These are phyloP conservation scores for Claviceps capensis DNA, from an alignment of 2,329 filamentous ascomycete species.

Conservation along the genomic window DNA sequence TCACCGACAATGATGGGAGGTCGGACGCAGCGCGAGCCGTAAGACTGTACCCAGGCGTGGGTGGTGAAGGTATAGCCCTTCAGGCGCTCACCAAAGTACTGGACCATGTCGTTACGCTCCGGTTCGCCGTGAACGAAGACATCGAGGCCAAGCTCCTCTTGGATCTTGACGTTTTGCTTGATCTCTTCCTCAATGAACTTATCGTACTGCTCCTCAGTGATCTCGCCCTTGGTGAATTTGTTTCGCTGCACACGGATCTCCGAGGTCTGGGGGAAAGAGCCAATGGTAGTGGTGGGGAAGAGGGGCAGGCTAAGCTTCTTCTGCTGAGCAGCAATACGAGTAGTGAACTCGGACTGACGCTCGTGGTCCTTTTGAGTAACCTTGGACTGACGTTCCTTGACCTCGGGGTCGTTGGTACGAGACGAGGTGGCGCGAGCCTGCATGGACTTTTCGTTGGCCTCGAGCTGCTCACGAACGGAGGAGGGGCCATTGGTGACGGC, in stretches of 20 bases:
- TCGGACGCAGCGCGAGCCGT: constrained; percentile 95
- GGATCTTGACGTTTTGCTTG: constrained; percentile 83
- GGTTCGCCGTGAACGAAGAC: constrained; percentile 98
- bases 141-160: constrained; percentile 94
- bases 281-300: constrained; percentile 98
- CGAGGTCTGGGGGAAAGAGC: constrained; percentile 98
- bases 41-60: constrained; percentile 96
- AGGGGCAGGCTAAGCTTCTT: constrained; percentile 84
- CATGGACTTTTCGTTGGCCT: constrained; percentile 93
- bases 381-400: constrained; percentile 91
- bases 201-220: constrained; percentile 84
- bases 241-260: constrained; percentile 94
- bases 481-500: constrained; percentile 88
- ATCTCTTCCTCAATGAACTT: constrained; percentile 99
- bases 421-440: constrained; percentile 81
- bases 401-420: constrained; percentile 91
- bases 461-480: constrained; percentile 72
- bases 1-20: constrained; percentile 98
- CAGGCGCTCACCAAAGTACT: constrained; percentile 98
- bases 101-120: constrained; percentile 99
- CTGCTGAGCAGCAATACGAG: constrained; percentile 78
- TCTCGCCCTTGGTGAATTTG: constrained; percentile 98
- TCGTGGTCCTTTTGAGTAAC: constrained; percentile 77
- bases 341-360: constrained; percentile 80
- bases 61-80: constrained; percentile 98